Evolutionary conservation across 2,329 filamentous ascomycete species (phyloP).

Genomic region (Ilyonectria mors-panacis): DNA sequence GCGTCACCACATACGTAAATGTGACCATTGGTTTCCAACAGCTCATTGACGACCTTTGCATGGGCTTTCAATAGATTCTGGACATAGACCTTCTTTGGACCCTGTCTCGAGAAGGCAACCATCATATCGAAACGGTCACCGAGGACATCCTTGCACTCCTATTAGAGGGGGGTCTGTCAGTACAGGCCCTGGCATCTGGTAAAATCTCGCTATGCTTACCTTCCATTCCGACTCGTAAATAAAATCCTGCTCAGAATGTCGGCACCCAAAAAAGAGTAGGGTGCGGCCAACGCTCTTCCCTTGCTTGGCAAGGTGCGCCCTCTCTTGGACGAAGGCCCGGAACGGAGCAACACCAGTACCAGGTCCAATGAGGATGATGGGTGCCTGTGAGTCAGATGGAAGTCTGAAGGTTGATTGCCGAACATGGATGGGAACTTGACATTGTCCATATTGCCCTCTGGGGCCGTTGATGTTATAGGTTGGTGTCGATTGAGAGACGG

Average conservation of each 20-base stretch:
- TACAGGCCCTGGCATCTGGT: too few species aligned
- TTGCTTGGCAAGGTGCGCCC: conserved; percentile 83
- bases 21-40: conserved; percentile 88
- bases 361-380: conserved; percentile 95
- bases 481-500: background rate
- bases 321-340: conserved; percentile 94
- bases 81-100: conserved; percentile 92
- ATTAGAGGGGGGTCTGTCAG: conserved; percentile 45
- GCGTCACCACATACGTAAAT: conserved; percentile 99
- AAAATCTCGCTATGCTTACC: conserved; percentile 69
- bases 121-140: conserved; percentile 92
- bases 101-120: conserved; percentile 93
- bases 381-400: conserved; percentile 92
- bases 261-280: conserved; percentile 95
- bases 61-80: conserved; percentile 91
- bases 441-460: conserved; percentile 85
- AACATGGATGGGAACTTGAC: conserved; percentile 94
- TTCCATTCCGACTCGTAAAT: conserved; percentile 93
- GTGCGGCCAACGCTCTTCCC: conserved; percentile 89
- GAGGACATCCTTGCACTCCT: conserved; percentile 87
- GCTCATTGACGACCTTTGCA: conserved; percentile 86
- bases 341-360: conserved; percentile 98
- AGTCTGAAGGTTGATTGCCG: conserved; percentile 99
- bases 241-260: conserved; percentile 89
- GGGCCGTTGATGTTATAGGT: conserved; percentile 14